These are phyloP conservation scores for Neurospora sp. DNA, from an alignment of 495 filamentous ascomycete species.

Conservation along the genomic window DNA sequence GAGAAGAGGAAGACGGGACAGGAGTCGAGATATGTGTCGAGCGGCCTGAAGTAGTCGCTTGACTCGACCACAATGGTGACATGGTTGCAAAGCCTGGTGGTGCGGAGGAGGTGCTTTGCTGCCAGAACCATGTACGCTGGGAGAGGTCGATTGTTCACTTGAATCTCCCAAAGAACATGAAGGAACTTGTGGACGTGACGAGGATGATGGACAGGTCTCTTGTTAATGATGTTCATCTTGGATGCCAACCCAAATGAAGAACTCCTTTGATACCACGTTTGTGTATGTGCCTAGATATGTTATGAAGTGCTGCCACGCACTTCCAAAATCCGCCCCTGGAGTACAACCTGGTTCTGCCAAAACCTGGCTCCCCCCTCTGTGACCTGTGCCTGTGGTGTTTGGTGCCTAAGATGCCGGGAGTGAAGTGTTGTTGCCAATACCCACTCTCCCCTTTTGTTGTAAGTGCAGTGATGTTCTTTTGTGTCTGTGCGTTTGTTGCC, in stretches of 20 bases:
- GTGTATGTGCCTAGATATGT: neutral
- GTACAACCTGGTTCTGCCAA: neutral
- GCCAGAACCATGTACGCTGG: slow-evolving; percentile 5
- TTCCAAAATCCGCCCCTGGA: neutral
- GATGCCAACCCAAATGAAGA: neutral
- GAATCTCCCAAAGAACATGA: slow-evolving; percentile 2
- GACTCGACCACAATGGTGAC: slow-evolving; percentile 6
- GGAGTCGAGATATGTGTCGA: neutral
- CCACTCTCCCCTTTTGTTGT: neutral
- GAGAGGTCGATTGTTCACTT: slow-evolving; percentile 3
- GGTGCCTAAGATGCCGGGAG: neutral
- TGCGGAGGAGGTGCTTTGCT: slow-evolving; percentile 9
- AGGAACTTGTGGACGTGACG: slow-evolving; percentile 5
- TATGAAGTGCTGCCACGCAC: neutral
- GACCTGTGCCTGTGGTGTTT: neutral
- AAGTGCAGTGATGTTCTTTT: neutral
- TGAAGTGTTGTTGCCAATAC: neutral
- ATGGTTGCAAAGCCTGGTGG: slow-evolving; percentile 1
- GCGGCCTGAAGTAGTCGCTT: neutral
- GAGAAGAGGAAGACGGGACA: slow-evolving; percentile 24
- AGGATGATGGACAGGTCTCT: neutral
- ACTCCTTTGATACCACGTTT: neutral
- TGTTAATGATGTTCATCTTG: neutral
- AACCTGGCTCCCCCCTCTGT: neutral
- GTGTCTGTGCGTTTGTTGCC: neutral